Conservation (phyloP, 2,329 filamentous ascomycete genomes). For the Penicillium concentricum region DNA sequence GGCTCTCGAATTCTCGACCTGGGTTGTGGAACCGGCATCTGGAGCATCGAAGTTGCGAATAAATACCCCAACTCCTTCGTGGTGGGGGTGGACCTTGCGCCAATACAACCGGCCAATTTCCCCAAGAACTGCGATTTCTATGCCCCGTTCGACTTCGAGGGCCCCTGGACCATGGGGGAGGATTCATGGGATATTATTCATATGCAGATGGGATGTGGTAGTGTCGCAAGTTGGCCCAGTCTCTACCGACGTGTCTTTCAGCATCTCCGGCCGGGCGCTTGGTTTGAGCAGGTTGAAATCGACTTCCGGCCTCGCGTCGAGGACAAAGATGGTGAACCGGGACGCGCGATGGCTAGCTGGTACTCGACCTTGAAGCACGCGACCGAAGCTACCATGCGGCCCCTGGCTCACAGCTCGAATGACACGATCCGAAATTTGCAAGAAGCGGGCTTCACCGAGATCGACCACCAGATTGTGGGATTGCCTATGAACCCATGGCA, state of each 20-base stretch:
- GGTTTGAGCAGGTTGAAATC: constrained; percentile 87
- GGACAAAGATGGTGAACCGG: constrained; percentile 27
- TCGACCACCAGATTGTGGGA: constrained; percentile 67
- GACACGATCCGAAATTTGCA: constrained; percentile 61
- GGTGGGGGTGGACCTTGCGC: constrained; percentile 60
- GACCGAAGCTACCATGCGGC: constrained; percentile 63
- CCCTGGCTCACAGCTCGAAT: constrained; percentile 63
- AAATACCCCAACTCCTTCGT: constrained; percentile 60
- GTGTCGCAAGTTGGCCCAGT: constrained; percentile 71
- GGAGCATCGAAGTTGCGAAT: constrained; percentile 83
- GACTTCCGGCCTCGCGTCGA: constrained; percentile 76
- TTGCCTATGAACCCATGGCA: constrained; percentile 76
- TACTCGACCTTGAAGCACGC: constrained; percentile 65
- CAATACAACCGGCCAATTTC: constrained; percentile 66
- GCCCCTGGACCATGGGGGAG: constrained; percentile 66
- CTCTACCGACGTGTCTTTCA: constrained; percentile 70
- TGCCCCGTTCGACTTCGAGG: constrained; percentile 72
- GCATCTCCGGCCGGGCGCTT: constrained; percentile 74
- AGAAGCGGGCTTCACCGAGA: constrained; percentile 74
- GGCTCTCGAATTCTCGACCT: constrained; percentile 60
- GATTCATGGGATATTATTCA: constrained; percentile 81
- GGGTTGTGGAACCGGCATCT: constrained; percentile 87
- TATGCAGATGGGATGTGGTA: constrained; percentile 74
- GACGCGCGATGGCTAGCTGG: constrained; percentile 65
- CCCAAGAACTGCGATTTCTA: constrained; percentile 67